Evolutionary conservation across 345 rosid genomes (phyloP), one percentile per base, ranked within the genome.

Genomic region (Crucihimalaya himalaica): DNA sequence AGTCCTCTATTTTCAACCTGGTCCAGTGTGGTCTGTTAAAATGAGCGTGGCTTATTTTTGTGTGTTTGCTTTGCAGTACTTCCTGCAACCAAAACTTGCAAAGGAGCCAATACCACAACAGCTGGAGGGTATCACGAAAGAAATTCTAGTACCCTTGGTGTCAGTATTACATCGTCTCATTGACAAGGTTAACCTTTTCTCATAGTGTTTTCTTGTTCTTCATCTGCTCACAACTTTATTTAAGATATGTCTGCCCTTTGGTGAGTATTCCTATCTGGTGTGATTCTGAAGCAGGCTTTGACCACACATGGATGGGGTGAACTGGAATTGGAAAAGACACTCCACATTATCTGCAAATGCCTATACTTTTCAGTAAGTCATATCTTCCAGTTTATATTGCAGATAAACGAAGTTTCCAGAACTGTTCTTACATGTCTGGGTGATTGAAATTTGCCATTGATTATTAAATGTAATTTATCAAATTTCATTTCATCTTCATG

Each of bases 71-170:
- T 75, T 61, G 53, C 83, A 92, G 97, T 92, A 89, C 73, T 92
- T 89, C 79, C 57, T 92, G 79, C 84, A 88, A 78, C 97, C 97
- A 43, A 89, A 88, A 84, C 82, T 89, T 79, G 87, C 81, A 4
- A 81, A 79, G 81, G 97, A 92, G 87, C 92, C 93, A 25, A 92
- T 89, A 56, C 96, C 97, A 15, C 86, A 79, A 14, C 92, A 89
- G 47, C 87, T 92, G 27, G 96, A 89, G 82, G 79, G 83, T 60
- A 85, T 88, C 48, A 77, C 86, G 6, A 81, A 81, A 68, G 92
- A 86, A 75, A 86, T 89, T 80, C 81, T 92, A 63, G 85, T 83
- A 14, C 93, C 97, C 6, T 45, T 89, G 82, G 70, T 89, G n/a
- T 42, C 81, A 76, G 80, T 84, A 52, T 84, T 89, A 65, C 84